These are phyloP conservation scores for Ramularia collo-cygni DNA, from an alignment of 2,329 filamentous ascomycete genomes.

Conservation along the genomic window DNA sequence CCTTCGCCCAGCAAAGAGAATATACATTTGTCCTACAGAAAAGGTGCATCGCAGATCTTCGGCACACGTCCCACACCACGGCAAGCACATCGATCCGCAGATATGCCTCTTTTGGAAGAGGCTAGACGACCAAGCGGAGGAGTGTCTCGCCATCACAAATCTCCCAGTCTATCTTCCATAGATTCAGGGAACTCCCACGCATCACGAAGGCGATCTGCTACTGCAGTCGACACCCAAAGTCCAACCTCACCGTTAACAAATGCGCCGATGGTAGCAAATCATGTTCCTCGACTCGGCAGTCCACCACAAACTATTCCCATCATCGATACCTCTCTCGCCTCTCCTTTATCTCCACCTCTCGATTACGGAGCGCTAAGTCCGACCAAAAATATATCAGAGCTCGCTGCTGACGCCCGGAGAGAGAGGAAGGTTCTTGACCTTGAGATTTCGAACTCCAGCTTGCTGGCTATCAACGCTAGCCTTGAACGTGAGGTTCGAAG, in stretches of 20 bases:
- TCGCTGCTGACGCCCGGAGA: constrained; percentile 78
- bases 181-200: constrained; percentile 33
- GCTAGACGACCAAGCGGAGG: constrained; percentile 8
- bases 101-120: constrained; percentile 5
- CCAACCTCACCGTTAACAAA: constrained; percentile 17
- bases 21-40: constrained; percentile 44
- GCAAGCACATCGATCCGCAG: neutral
- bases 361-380: constrained; percentile 26
- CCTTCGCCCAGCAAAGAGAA: constrained; percentile 42
- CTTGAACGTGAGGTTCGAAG: constrained; percentile 86
- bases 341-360: constrained; percentile 8
- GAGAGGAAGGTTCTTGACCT: constrained; percentile 94
- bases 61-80: constrained; percentile 25
- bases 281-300: constrained; percentile 12
- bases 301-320: constrained; percentile 16
- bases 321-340: constrained; percentile 25
- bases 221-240: constrained; percentile 11
- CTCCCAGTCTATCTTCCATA: constrained; percentile 40
- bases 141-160: constrained; percentile 23
- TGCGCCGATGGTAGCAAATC: constrained; percentile 9
- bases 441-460: constrained; percentile 91
- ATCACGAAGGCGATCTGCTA: constrained; percentile 28
- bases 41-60: constrained; percentile 44
- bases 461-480: constrained; percentile 90
- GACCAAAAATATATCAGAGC: constrained; percentile 56